These are phyloP conservation scores for Ophiocordyceps australis DNA, from an alignment of 2,329 filamentous ascomycete species.

Conservation along the genomic window DNA sequence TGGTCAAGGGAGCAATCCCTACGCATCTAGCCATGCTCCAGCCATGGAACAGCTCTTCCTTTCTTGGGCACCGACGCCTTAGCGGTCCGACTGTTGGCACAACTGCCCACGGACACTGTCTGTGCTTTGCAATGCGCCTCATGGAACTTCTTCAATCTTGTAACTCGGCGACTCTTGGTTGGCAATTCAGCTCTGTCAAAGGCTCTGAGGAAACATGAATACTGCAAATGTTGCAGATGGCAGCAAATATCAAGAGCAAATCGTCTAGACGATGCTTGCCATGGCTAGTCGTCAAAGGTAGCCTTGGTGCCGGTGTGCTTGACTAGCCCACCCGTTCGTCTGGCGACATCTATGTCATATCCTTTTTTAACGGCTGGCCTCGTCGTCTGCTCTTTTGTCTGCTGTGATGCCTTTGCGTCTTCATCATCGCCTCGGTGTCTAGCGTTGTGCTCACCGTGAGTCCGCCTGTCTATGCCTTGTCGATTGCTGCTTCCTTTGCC, in stretches of 20 bases:
- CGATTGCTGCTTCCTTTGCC: constrained; percentile 40
- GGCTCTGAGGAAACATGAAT: too few species aligned
- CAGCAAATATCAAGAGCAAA: too few species aligned
- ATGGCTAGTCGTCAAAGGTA: constrained; percentile 47
- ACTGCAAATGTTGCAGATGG: too few species aligned
- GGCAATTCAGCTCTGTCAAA: too few species aligned
- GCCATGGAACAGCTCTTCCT: constrained; percentile 34
- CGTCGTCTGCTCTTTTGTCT: too few species aligned
- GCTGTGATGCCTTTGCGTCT: constrained; percentile 50
- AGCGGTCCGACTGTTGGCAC: constrained; percentile 28
- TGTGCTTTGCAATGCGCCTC: constrained; percentile 47
- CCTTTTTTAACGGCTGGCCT: too few species aligned
- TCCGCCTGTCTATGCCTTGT: constrained; percentile 19
- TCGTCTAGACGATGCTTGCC: background rate
- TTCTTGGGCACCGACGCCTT: constrained; percentile 33
- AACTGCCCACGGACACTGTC: constrained; percentile 30
- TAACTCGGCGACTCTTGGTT: constrained; percentile 52
- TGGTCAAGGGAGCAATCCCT: too few species aligned
- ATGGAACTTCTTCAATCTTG: constrained; percentile 51
- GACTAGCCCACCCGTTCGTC: constrained; percentile 65
- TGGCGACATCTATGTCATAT: constrained; percentile 34
- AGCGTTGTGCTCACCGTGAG: constrained; percentile 7
- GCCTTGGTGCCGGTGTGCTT: constrained; percentile 64
- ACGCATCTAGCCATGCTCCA: constrained; percentile 22
- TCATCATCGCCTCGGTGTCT: constrained; percentile 60